Evolutionary conservation across 345 rosid genomes (phyloP), one percentile per base, ranked within the genome.

Genomic region (Brassica nigra): DNA sequence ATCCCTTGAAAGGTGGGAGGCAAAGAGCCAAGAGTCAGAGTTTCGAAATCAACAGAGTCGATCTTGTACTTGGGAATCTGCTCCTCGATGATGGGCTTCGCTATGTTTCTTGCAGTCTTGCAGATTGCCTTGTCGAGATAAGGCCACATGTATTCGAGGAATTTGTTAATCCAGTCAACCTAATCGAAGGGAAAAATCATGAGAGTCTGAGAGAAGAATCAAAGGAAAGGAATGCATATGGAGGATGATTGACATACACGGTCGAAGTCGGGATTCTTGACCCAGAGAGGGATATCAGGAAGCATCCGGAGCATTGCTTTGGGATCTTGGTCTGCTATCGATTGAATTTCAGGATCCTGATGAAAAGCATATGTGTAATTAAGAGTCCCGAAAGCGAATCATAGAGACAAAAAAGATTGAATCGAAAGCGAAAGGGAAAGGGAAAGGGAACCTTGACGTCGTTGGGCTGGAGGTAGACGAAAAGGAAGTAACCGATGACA

Each of bases 61-160:
- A 95, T 95, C 76, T 91, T 93, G 84, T 90, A 95, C 76, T 91
- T 91, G 4, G 97, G 96, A 70, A 90, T 93, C 86, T 93, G 96
- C 85, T 95, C 94, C 29, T 90, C 96, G 63, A 95, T 93, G 81
- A 95, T 91, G 2, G 99, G 99, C 18, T 80, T 84, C 20, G 90
- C 93, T 80, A 91, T 89, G 57, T 84, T 81, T 81, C 82, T 85
- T 4, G 84, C 94, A 11, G 91, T 95, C 83, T 87, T 87, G 80
- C 97, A 95, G 68, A 95, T 95, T 54, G 97, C 99, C 98, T 93
- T 95, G 88, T 95, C 97, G 27, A 95, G 94, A 80, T 88, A 89
- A 77, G 99, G 97, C 99, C 99, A 95, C 95, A 93, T 88, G 16
- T 81, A 78, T 68, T 85, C 87, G 63, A 95, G 55, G 78, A 95